Base-by-base conservation (phyloP, 306 rosid species). In the Sphenostylis stenocarpa region DNA sequence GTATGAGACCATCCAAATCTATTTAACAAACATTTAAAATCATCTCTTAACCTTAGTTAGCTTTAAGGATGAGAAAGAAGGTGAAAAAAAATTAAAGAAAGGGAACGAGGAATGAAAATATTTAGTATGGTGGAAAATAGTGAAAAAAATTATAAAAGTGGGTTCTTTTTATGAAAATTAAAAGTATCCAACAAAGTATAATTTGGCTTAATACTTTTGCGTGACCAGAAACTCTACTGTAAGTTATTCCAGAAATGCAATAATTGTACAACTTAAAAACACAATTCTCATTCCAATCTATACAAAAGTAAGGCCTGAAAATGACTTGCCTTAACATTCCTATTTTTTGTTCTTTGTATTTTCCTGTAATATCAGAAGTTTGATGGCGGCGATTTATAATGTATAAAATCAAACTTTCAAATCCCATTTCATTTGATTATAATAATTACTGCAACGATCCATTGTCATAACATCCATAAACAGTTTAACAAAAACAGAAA, bases 221-320 rank as follows among this genome's bases (percentile, higher is more conserved):
- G 51, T 64, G 7, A 44, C 8, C 26, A 53, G 51, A 55, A 52
- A 33, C 28, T 39, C 49, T 39, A 5, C 61, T 69, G 66, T 12
- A 70, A 69, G 81, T 76, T 63, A 53, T 55, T 47, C 26, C 17
- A 56, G 45, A 51, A 41, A 55, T 65, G 48, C 43, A 65, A 12
- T 66, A 23, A 28, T 44, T 55, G 26, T 44, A 21, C 56, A 43
- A 57, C 55, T 56, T 70, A 53, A 53, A 47, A 47, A 31, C 45
- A 12, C 72, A 33, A 45, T 13, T 61, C 51, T 57, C 47, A n/a
- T 31, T 38, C 13, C 13, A 2, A 38, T 38, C 43, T 2, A 8
- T 13, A 9, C 2, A 38, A 38, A 38, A 2, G 3, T 38, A 12
- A 3, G 8, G 13, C 43, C 57, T 73, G 70, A 80, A 70, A 65